Evolutionary conservation across 352 stramenopile species (phyloP), one percentile per base, ranked within the genome.

Genomic region (Globisporangium nagaii): DNA sequence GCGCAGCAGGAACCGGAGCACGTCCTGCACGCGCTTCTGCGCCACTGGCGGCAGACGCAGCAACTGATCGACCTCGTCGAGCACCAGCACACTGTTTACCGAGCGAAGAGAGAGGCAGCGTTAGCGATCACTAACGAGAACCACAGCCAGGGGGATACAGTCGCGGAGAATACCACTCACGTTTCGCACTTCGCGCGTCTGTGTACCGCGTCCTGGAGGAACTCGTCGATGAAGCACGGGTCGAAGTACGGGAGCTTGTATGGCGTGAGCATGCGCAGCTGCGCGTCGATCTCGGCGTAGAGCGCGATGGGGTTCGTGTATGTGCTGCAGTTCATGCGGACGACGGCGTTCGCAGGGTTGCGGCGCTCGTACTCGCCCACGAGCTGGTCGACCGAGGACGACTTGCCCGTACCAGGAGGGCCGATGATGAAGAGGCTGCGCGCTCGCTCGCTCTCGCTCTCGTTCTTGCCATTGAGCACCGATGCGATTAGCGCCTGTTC

Each of bases 51-150:
- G 70, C 20, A 90, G 58, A 2, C 76, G 68, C 36, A 88, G 56
- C 13, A 90, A 37, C 30, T 88, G 65, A 37, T 88, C 79, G 25
- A 90, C 74, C 49, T 90, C 79, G 39, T 90, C 79, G 25, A 90
- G 55, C 24, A 88, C 75, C 0, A 90, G 44, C 8, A 80, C 65
- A 35, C 31, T 65, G 28, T 65, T 30, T 0, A 49, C 12, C 19
- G 28, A 15, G 47, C 1, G 31, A 8, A 19, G 12, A 52, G 24
- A 42, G 20, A 12, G 35, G 48, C 4, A 60, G 45, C 19, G 20
- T 6, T 6, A 8, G 36, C 9, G 12, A 25, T 34, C 24, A 31
- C 12, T 3, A 28, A 8, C 22, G 34, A 57, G 3, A 19, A 30
- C 5, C 6, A 19, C 11, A 20, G 4, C 31, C 1, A 47, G 22